Percentiles rank a stretch among this genome's conserved stretches.
phyloP scores from a whole-genome alignment of 2,329 filamentous ascomycete genomes.

The Neonectria magnoliae region DNA sequence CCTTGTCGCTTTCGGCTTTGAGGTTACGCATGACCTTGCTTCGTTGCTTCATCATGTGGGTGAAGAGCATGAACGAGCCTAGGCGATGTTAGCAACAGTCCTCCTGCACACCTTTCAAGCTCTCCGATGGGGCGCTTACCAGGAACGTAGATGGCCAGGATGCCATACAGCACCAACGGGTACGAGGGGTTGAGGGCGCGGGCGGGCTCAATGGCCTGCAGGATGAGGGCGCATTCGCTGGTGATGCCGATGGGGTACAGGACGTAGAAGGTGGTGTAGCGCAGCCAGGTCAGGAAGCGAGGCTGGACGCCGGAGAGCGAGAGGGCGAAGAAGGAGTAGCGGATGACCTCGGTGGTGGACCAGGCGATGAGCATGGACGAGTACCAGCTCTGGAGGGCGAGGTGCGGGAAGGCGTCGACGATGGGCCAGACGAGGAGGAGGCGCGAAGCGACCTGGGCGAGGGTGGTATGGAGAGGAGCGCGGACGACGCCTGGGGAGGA shows the following conservation, averaged over 20 bases:
- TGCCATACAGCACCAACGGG: conserved; percentile 68
- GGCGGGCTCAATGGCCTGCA: conserved; percentile 71
- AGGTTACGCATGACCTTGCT: conserved; percentile 78
- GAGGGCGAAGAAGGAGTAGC: conserved; percentile 91
- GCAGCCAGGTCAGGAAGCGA: conserved; percentile 76
- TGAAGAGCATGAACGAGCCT: conserved; percentile 86
- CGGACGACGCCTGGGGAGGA: conserved; percentile 76
- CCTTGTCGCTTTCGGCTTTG: conserved; percentile 58
- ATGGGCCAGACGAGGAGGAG: conserved; percentile 91
- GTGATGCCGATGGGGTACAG: conserved; percentile 92
- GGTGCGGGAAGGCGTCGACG: conserved; percentile 76
- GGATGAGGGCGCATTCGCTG: conserved; percentile 87
- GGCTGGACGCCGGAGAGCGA: conserved; percentile 73
- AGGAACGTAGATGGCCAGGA: conserved; percentile 82
- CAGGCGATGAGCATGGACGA: conserved; percentile 85
- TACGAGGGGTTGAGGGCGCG: conserved; percentile 56
- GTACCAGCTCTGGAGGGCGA: conserved; percentile 72
- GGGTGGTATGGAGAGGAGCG: conserved; percentile 83
- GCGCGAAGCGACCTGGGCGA: conserved; percentile 89
- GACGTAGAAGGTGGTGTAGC: conserved; percentile 92
- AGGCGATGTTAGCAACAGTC: conserved; percentile 2
- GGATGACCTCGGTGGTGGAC: conserved; percentile 90
- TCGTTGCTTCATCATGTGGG: conserved; percentile 94
- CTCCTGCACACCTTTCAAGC: neutral
- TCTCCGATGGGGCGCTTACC: conserved; percentile 61